Base-by-base conservation (phyloP, 192 early-diverging fungal genomes). In the Coemansia sp. region DNA sequence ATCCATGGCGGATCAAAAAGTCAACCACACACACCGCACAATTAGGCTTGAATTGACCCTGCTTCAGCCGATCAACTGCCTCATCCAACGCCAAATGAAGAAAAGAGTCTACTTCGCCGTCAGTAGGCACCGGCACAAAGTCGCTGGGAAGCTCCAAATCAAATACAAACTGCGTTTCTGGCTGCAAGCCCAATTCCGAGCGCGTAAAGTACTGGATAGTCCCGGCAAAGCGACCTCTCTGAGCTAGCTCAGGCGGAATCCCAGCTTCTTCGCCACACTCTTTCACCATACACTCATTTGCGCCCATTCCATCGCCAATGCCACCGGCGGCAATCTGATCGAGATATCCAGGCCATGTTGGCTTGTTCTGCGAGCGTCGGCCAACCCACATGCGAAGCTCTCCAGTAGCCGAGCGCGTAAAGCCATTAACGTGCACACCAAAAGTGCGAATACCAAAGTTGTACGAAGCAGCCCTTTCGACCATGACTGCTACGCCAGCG, bases 181-280 rank as follows among this genome's bases (percentile, higher is more conserved):
- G 95, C 64, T 89, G 87, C 41, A 91, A 77, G 35, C 92, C 91
- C 70, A 77, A 77, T 62, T 71, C 75, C 24, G 87, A 88, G 8
- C 81, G 69, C 3, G 85, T 85, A 35, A 85, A 93, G 71, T 94
- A 96, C 29, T 90, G 84, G 24, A 98, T 85, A 0, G 84, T 87
- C 3, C 93, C 91, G 0, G 84, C 87, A 13, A 79, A 68, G 6
- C 68, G 34, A 0, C 88, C 85, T n/a, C 75, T 79, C 17, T 74
- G 17, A 6, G 92, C 87, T 33, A 94, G 59, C 3, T 84, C 56
- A 1, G 31, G 35, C 0, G 88, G 82, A 51, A 98, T 83, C 13
- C 87, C 87, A 7, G 91, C 96, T 69, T 99, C 97, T 77, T 99
- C 97, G 45, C 85, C 83, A 69, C 91, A 94, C 68, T 99, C 97